phyloP scores from a whole-genome alignment of 495 filamentous ascomycete genomes.

The Penicillium pancosmium region DNA sequence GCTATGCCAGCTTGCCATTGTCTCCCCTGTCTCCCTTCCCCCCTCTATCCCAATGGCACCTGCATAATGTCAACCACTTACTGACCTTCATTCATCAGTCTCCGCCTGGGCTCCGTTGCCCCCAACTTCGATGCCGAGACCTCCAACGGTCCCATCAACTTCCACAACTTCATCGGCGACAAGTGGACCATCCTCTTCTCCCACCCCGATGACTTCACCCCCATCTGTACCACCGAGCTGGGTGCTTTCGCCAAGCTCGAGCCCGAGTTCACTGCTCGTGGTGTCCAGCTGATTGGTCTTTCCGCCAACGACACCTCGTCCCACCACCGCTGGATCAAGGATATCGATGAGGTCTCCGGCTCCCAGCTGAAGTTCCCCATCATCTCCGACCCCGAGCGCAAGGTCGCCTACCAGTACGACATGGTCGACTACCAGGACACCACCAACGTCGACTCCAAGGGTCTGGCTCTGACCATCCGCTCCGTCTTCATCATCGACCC shows the following conservation, averaged over 20 bases:
- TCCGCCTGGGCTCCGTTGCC: slow-evolving; percentile 87
- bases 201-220: slow-evolving; percentile 86
- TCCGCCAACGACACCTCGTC: slow-evolving; percentile 62
- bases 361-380: slow-evolving; percentile 66
- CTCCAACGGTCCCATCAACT: slow-evolving; percentile 88
- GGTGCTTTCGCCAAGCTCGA: slow-evolving; percentile 96
- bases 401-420: slow-evolving; percentile 67
- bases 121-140: slow-evolving; percentile 95
- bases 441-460: slow-evolving; percentile 58
- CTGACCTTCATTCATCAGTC: slow-evolving; percentile 39
- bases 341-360: slow-evolving; percentile 64
- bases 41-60: not conserved
- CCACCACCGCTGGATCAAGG: slow-evolving; percentile 64
- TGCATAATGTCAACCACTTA: not conserved
- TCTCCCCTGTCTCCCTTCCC: not conserved
- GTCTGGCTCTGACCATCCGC: slow-evolving; percentile 68
- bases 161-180: slow-evolving; percentile 95
- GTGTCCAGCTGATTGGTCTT: slow-evolving; percentile 93
- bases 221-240: slow-evolving; percentile 98
- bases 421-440: slow-evolving; percentile 65
- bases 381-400: slow-evolving; percentile 67
- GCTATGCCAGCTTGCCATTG: not conserved
- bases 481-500: slow-evolving; percentile 73
- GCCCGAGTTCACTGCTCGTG: slow-evolving; percentile 92
- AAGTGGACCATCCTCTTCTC: slow-evolving; percentile 97